phyloP scores from a whole-genome alignment of 75 land plant genomes.

The Pinus tabuliformis region DNA sequence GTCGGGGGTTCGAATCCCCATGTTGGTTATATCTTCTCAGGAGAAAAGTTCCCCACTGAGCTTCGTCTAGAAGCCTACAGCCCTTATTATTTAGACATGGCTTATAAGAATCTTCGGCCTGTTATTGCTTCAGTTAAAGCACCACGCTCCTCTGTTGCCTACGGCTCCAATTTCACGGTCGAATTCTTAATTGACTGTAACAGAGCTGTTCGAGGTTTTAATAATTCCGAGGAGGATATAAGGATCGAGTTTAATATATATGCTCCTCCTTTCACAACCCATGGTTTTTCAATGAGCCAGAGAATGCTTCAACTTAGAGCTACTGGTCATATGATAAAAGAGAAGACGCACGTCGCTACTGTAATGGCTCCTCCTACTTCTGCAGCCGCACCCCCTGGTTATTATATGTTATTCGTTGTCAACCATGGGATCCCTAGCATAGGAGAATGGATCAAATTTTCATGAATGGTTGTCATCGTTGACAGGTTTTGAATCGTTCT shows the following conservation, averaged over 20 bases:
- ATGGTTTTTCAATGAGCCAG: not conserved
- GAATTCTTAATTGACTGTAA: not conserved
- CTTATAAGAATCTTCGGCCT: conserved; percentile 12
- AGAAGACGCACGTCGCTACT: not conserved
- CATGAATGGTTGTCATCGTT: no score
- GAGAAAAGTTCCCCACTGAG: conserved; percentile 59
- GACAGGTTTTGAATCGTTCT: no score
- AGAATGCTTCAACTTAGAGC: not conserved
- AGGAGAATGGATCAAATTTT: no score
- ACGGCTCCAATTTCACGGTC: no score
- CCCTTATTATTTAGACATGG: conserved; percentile 26
- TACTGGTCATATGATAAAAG: not conserved
- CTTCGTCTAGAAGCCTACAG: conserved; percentile 42
- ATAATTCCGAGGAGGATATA: no score
- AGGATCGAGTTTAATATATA: not conserved
- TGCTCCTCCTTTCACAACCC: not conserved
- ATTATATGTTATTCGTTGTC: conserved; percentile 21
- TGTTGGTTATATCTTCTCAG: conserved; percentile 30
- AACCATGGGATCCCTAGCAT: conserved; percentile 14
- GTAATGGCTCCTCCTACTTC: not conserved
- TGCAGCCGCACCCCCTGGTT: conserved; percentile 6
- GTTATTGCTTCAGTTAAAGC: not conserved
- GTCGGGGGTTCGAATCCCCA: conserved; percentile 73
- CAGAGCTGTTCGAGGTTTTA: not conserved
- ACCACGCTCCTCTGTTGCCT: no score